A percentile compares a stretch with the other conserved stretches of the same genome.
phyloP scores from a whole-genome alignment of 2,329 filamentous ascomycete species.

The Achaetomium macrosporum region DNA sequence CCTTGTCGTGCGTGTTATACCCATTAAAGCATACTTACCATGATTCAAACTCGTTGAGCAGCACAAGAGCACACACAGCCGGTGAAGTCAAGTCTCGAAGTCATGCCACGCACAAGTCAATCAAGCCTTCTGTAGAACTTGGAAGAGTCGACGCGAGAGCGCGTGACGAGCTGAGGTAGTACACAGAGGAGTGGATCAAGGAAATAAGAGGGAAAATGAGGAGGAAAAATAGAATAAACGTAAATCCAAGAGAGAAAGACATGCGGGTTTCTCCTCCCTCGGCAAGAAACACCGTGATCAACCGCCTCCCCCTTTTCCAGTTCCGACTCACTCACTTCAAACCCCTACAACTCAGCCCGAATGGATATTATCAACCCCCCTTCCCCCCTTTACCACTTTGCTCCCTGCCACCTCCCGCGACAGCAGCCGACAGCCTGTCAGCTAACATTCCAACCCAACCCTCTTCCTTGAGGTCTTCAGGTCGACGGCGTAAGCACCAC shows the following conservation, averaged over 20 bases:
- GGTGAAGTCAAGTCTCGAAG: background rate
- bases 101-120: conserved; percentile 10
- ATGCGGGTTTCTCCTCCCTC: background rate
- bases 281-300: too few species aligned
- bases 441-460: background rate
- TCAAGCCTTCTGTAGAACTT: conserved; percentile 14
- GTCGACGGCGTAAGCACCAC: conserved; percentile 19
- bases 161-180: conserved; percentile 2
- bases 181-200: conserved; percentile 7
- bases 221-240: background rate
- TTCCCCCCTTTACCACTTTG: too few species aligned
- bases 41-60: too few species aligned
- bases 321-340: too few species aligned
- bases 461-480: background rate
- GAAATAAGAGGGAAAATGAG: background rate
- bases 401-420: too few species aligned
- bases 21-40: too few species aligned
- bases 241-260: background rate
- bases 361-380: too few species aligned
- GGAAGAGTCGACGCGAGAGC: background rate
- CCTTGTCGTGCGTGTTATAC: too few species aligned
- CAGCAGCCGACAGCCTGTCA: background rate
- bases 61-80: too few species aligned
- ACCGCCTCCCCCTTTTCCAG: too few species aligned
- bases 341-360: too few species aligned